Evolutionary conservation across 139 green algal genomes (phyloP).

Genomic region (Nannochloris sp.): DNA sequence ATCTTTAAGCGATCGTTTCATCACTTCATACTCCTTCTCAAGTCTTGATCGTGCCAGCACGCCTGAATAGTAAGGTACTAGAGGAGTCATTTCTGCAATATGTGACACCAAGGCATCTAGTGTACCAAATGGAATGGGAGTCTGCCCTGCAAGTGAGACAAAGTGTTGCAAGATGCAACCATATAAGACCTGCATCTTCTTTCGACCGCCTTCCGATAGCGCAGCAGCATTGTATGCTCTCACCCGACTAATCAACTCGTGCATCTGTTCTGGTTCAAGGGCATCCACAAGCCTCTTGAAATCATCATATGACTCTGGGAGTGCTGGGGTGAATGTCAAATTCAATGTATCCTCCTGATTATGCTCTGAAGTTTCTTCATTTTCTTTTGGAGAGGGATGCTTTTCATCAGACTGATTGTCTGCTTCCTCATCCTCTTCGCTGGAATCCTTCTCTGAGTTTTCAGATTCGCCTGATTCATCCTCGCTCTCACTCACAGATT

Average conservation of each 20-base stretch:
- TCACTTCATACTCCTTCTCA: slow-evolving; percentile 16
- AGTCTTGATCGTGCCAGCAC: slow-evolving; percentile 73
- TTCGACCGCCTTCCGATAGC: slow-evolving; percentile 59
- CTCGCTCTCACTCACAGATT: not conserved
- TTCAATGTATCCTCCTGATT: slow-evolving; percentile 24
- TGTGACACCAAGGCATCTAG: slow-evolving; percentile 60
- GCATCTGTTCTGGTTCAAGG: slow-evolving; percentile 44
- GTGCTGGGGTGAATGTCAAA: slow-evolving; percentile 68
- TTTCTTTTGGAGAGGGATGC: slow-evolving; percentile 6
- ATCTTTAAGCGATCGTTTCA: slow-evolving; percentile 31
- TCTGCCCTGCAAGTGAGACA: slow-evolving; percentile 44
- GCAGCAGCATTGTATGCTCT: slow-evolving; percentile 56
- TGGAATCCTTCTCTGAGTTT: not conserved
- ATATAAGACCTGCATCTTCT: slow-evolving; percentile 78
- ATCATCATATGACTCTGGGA: slow-evolving; percentile 60
- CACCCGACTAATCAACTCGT: slow-evolving; percentile 57
- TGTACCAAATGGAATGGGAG: slow-evolving; percentile 38
- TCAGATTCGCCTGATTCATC: slow-evolving; percentile 12
- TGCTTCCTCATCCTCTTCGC: slow-evolving; percentile 12
- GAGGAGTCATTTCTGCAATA: slow-evolving; percentile 48
- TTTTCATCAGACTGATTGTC: slow-evolving; percentile 1
- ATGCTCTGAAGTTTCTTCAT: slow-evolving; percentile 3
- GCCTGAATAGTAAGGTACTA: slow-evolving; percentile 81
- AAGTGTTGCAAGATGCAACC: slow-evolving; percentile 89
- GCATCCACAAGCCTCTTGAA: slow-evolving; percentile 45